phyloP scores from a whole-genome alignment of 2,329 filamentous ascomycete genomes.

The Plectosphaerella sp. region DNA sequence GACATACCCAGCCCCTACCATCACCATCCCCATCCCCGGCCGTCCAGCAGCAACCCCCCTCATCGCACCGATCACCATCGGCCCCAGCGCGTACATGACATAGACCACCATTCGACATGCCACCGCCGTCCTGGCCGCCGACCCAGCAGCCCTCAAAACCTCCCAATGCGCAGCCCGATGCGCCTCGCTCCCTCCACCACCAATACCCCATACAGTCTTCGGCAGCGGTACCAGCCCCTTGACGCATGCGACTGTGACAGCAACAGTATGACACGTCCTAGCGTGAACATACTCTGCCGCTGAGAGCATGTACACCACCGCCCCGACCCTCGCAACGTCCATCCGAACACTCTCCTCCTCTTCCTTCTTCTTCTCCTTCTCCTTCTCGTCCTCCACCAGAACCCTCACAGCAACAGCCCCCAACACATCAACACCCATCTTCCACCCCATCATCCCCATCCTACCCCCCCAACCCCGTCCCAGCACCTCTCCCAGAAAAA shows the following conservation, averaged over 20 bases:
- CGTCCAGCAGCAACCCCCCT: conserved; percentile 1
- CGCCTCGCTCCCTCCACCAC: not conserved
- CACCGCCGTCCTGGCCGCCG: not conserved
- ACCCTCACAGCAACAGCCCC: conserved; percentile 6
- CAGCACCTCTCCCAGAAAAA: conserved; percentile 24
- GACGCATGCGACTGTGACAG: conserved; percentile 20
- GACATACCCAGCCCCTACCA: conserved; percentile 17
- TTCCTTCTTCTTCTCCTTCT: not conserved
- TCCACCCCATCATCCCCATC: conserved; percentile 12
- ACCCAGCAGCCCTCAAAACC: not conserved
- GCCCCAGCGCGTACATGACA: not conserved
- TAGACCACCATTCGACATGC: conserved; percentile 1
- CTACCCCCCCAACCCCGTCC: conserved; percentile 10
- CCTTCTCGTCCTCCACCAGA: not conserved
- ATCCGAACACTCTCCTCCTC: not conserved
- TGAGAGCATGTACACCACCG: conserved; percentile 17
- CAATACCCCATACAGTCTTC: not conserved
- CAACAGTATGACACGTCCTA: conserved; percentile 18
- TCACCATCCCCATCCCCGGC: conserved; percentile 6
- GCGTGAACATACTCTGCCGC: conserved; percentile 23
- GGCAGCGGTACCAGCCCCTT: conserved; percentile 9
- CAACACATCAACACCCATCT: conserved; percentile 10
- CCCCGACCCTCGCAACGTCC: conserved; percentile 2
- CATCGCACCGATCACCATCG: not conserved
- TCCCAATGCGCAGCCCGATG: not conserved